phyloP scores from a whole-genome alignment of 148 eudicot genomes.

The Dianthus caryophyllus region DNA sequence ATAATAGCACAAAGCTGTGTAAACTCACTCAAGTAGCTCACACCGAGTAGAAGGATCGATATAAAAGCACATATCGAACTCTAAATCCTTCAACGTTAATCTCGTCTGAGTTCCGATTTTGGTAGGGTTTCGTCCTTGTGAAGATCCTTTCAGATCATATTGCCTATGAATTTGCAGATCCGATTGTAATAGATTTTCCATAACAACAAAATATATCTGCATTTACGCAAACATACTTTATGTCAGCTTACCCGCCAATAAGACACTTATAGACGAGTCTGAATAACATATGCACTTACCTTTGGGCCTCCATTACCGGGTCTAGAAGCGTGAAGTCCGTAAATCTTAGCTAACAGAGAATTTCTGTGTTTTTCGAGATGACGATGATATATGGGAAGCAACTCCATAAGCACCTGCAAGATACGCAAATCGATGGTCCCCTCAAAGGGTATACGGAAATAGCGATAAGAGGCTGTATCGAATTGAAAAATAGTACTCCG shows the following conservation, averaged over 20 bases:
- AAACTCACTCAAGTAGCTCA: slow-evolving; percentile 36
- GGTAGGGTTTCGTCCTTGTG: slow-evolving; percentile 39
- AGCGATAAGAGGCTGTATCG: too few relatives aligned
- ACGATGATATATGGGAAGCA: slow-evolving; percentile 31
- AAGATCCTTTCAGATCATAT: slow-evolving; percentile 45
- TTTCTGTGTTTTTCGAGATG: slow-evolving; percentile 28
- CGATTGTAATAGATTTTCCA: slow-evolving; percentile 36
- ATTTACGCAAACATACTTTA: background rate
- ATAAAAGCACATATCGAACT: slow-evolving; percentile 39
- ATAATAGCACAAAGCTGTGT: background rate
- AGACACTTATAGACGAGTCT: too few relatives aligned
- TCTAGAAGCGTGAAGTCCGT: slow-evolving; percentile 46
- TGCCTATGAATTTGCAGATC: slow-evolving; percentile 32
- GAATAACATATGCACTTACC: slow-evolving; percentile 15
- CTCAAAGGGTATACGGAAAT: too few relatives aligned
- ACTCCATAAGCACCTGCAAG: slow-evolving; percentile 33
- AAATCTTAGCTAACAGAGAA: slow-evolving; percentile 31
- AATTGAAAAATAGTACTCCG: too few relatives aligned
- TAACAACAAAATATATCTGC: slow-evolving; percentile 44
- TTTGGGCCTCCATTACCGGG: slow-evolving; percentile 33
- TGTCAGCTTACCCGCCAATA: background rate
- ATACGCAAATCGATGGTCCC: background rate
- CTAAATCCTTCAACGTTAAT: slow-evolving; percentile 33
- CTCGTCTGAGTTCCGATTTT: slow-evolving; percentile 18
- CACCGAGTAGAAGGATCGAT: slow-evolving; percentile 19